Base-by-base conservation (phyloP, 2,329 filamentous ascomycete species). In the Ustulina deusta region DNA sequence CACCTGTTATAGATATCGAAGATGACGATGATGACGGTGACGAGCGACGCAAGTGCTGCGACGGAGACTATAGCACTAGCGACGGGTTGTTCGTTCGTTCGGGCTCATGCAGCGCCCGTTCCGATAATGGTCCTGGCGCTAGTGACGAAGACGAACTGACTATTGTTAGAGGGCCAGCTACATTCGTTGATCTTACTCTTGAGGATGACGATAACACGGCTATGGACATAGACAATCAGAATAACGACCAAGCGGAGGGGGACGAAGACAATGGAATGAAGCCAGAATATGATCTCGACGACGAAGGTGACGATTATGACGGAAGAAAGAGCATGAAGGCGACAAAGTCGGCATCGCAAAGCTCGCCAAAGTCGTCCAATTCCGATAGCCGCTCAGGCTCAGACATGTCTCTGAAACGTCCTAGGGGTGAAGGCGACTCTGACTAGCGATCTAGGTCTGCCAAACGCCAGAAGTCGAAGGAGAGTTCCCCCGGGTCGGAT, bases 1-100 rank as follows among this genome's bases (percentile, higher is more conserved):
- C 34, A 17, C 40, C 2, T 2, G 27, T 51, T 15, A 56, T 68
- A 36, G 32, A 62, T 4, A 65, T 63, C 29, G 48, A 52, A 13
- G 67, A 71, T 3, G 61, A 68, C 29, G 63, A 69, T 6, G 22
- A 54, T 15, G 3, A 49, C 20, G n/a, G 58, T 22, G 10, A 34
- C 2, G 27, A 13, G 13, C 42, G 27, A 25, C 44, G 6, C 52
- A 13, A 5, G 9, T 5, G 20, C 15, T 9, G 15, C 4, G 11
- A 34, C 4, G 20, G n/a, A 11, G 32, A 25, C 11, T 11, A 6
- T 6, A 49, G 44, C 17, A 62, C 36, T 6, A 48, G 58, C 5
- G 59, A 55, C 1, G 49, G 9, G 1, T 44, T 67, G 32, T 69
- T 69, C 38, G 38, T 69, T n/a, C 36, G 15, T 27, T 57, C 61